A percentile compares a stretch with the other conserved stretches of the same genome.
phyloP scores from a whole-genome alignment of 345 rosid species.

The Firmiana major region DNA sequence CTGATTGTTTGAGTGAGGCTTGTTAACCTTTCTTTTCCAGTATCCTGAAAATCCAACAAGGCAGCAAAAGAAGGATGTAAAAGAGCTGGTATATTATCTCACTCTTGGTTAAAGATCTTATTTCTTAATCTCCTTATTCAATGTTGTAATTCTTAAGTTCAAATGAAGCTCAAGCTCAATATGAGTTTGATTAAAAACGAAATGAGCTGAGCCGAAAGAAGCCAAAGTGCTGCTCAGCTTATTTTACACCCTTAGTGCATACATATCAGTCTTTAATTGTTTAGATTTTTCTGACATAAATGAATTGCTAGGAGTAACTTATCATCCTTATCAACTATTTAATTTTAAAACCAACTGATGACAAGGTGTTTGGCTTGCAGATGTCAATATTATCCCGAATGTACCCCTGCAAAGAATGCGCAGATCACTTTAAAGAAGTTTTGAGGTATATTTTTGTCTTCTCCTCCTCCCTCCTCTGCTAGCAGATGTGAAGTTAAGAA shows the following conservation, averaged over 20 bases:
- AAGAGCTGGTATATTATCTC: slow-evolving; percentile 63
- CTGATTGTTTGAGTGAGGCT: neutral
- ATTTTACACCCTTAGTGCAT: neutral
- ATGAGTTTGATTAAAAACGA: neutral
- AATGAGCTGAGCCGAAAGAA: neutral
- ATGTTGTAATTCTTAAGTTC: neutral
- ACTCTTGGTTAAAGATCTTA: neutral
- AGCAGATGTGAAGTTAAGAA: neutral
- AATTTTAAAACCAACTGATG: neutral
- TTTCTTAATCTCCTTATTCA: neutral
- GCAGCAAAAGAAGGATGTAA: slow-evolving; percentile 87
- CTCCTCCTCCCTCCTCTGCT: neutral
- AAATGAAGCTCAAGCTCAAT: neutral
- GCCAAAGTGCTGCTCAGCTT: neutral
- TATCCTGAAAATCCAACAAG: slow-evolving; percentile 97
- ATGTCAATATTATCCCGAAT: slow-evolving; percentile 86
- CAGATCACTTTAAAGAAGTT: slow-evolving; percentile 91
- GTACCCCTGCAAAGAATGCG: slow-evolving; percentile 96
- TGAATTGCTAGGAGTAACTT: neutral
- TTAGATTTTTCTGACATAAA: neutral
- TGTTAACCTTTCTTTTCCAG: slow-evolving; percentile 28
- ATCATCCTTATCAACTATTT: neutral
- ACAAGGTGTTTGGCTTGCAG: slow-evolving; percentile 36
- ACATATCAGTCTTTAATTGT: neutral
- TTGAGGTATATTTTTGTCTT: slow-evolving; percentile 47